Base-by-base conservation (phyloP, 345 rosid genomes). In the Garcia nutans region DNA sequence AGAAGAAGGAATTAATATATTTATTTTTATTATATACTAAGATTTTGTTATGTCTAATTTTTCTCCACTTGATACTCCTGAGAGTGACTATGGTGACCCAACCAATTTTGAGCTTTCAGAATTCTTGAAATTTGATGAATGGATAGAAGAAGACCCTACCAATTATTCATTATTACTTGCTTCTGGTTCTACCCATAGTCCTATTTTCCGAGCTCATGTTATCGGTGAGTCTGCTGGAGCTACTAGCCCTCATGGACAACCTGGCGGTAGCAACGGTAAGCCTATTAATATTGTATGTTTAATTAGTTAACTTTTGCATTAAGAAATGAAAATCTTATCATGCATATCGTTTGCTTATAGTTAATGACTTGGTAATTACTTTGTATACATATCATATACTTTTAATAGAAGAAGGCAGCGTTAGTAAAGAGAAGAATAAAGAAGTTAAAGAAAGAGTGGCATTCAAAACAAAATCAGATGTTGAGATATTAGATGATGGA, bases 401-500 rank as follows among this genome's bases (percentile, higher is more conserved):
- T 22, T 12, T 50, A 26, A 8, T 19, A 19, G 50, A 19, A 70
- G 87, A 55, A 72, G 72, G n/a, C 41, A 37, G 6, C 41, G 41
- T 4, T 11, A 74, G 63, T 19, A 69, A 76, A 71, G 86, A 85
- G 70, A 84, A 70, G 76, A 87, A 5, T 5, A 37, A 73, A 80
- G 84, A 81, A 70, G 75, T 47, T 19, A 92, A 80, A 80, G 89
- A 85, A 76, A 89, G 92, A 78, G 85, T 86, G 73, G 94, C 98
- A 41, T 93, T 96, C 84, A 92, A 83, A 84, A 93, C 97, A 22
- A 79, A 79, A 77, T 90, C 99, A 0, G 96, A 88, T 17, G 83
- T 93, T 12, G 99, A 96, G 78, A 85, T 92, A 74, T 84, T 96
- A 24, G 93, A 90, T 68, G 99, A 96, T 44, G 99, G 99, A 1